These are phyloP conservation scores for Funneliformis mosseae DNA, from an alignment of 192 early-diverging fungal genomes.

Conservation along the genomic window DNA sequence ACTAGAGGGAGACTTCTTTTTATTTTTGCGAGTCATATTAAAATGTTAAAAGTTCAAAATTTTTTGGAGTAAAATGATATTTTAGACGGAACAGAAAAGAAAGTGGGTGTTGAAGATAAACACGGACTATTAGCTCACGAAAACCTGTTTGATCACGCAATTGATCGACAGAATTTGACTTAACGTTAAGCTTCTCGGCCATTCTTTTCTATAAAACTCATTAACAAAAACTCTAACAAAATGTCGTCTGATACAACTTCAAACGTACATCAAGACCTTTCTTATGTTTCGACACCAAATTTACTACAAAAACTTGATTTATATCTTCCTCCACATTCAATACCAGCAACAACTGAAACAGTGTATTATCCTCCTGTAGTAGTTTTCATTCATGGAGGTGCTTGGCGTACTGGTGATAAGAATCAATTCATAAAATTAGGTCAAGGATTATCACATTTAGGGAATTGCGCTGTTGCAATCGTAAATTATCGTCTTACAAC, in stretches of 20 bases:
- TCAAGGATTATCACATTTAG: conserved; percentile 47
- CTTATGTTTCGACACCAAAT: neutral
- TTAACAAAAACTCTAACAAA: too few species aligned
- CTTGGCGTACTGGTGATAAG: conserved; percentile 84
- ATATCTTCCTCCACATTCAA: neutral
- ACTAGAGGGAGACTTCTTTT: too few species aligned
- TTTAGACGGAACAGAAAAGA: too few species aligned
- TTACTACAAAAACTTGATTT: conserved; percentile 28
- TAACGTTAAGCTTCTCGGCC: too few species aligned
- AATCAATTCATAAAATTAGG: conserved; percentile 55
- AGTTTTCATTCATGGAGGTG: conserved; percentile 84
- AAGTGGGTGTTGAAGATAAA: too few species aligned
- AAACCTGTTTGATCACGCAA: too few species aligned
- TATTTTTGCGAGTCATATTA: too few species aligned
- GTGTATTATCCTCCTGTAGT: conserved; percentile 31
- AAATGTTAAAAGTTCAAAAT: too few species aligned
- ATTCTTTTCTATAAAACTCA: too few species aligned
- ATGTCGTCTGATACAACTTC: neutral
- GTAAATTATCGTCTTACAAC: conserved; percentile 74
- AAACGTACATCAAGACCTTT: neutral
- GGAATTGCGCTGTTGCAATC: conserved; percentile 61
- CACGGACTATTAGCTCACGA: too few species aligned
- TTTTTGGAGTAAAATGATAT: too few species aligned
- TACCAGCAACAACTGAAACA: neutral
- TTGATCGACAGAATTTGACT: too few species aligned